A percentile compares a stretch with the other conserved stretches of the same genome.
phyloP scores from a whole-genome alignment of 441 rosid genomes.

The Manihot esculenta region DNA sequence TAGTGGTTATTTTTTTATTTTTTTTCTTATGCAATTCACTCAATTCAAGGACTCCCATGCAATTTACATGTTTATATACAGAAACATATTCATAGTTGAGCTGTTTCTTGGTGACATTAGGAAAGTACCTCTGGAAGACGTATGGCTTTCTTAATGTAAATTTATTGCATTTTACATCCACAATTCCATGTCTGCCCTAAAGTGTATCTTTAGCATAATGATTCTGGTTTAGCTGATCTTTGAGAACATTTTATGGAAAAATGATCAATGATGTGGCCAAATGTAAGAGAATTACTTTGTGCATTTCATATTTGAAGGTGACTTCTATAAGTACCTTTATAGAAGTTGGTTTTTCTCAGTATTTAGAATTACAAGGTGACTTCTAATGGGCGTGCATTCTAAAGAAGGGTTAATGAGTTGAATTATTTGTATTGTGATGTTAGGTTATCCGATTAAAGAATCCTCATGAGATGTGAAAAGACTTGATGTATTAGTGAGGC shows the following conservation, averaged over 20 bases:
- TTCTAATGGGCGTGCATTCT: not conserved
- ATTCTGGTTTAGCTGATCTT: not conserved
- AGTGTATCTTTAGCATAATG: not conserved
- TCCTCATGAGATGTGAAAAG: not conserved
- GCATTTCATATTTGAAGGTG: not conserved
- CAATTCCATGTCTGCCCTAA: not conserved
- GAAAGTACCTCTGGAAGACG: not conserved
- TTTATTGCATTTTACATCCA: not conserved
- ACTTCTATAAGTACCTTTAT: not conserved
- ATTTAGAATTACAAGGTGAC: conserved; percentile 4
- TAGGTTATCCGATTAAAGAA: not conserved
- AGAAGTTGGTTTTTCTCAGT: too few relatives aligned
- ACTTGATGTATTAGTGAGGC: not conserved
- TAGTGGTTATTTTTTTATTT: not conserved
- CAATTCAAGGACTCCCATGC: not conserved
- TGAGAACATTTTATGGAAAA: not conserved
- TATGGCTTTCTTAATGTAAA: not conserved
- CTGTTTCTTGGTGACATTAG: not conserved
- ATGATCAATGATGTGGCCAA: not conserved
- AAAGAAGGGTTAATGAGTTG: not conserved
- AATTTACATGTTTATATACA: not conserved
- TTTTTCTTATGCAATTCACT: not conserved
- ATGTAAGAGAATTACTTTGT: not conserved
- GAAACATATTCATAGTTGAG: not conserved
- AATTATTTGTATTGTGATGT: not conserved